These are phyloP conservation scores for Mallotus repandus DNA, from an alignment of 441 rosid genomes.

Conservation along the genomic window DNA sequence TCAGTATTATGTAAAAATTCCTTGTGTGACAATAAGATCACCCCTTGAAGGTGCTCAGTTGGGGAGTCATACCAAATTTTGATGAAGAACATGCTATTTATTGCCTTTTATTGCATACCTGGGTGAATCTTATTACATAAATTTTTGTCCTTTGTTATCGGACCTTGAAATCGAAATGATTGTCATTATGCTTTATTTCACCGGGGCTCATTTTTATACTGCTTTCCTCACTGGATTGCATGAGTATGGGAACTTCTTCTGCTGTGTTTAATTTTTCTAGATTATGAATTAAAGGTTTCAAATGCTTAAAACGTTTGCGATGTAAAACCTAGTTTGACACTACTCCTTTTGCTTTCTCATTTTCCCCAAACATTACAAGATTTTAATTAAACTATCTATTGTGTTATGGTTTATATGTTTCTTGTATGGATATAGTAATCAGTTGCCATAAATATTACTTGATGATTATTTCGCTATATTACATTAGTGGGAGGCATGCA, in stretches of 20 bases:
- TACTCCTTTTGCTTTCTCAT: not conserved
- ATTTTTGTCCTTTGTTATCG: not conserved
- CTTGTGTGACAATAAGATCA: not conserved
- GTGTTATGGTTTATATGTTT: not conserved
- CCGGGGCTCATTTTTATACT: not conserved
- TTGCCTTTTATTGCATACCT: not conserved
- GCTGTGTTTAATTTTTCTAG: not conserved
- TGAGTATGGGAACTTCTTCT: not conserved
- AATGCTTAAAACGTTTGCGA: not conserved
- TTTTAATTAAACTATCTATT: not conserved
- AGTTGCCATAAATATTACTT: not conserved
- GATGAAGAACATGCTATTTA: not conserved
- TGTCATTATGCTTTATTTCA: not conserved
- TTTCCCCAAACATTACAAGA: not conserved
- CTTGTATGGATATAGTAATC: not conserved
- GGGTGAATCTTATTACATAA: not conserved
- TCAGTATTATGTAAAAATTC: not conserved
- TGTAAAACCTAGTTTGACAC: not conserved
- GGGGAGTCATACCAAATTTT: not conserved
- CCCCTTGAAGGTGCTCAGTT: slow-evolving; percentile 5
- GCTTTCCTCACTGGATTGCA: not conserved
- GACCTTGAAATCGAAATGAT: not conserved
- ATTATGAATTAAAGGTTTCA: not conserved
- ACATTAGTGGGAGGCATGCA: not conserved
- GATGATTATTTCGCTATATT: not conserved